Conservation (phyloP, 371 early-diverging fungal species). For the Mucor indicus region DNA sequence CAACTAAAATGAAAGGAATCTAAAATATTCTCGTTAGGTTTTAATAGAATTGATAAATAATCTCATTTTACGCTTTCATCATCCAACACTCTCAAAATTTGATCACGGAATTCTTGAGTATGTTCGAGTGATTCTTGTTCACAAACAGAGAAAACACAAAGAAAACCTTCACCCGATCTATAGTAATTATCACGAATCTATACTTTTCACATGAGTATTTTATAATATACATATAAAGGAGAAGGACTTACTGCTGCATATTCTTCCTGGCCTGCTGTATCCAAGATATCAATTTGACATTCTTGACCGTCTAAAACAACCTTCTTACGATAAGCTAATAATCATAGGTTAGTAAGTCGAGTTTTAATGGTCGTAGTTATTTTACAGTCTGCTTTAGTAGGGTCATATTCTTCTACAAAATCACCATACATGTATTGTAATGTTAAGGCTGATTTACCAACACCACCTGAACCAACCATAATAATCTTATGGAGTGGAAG, state of each 20-base stretch:
- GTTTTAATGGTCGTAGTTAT: not conserved
- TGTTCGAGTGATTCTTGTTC: slow-evolving; percentile 81
- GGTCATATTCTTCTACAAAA: slow-evolving; percentile 94
- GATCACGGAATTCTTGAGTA: slow-evolving; percentile 86
- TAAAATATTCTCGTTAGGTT: no score
- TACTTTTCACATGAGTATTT: not conserved
- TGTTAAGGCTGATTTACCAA: slow-evolving; percentile 92
- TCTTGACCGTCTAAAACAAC: slow-evolving; percentile 66
- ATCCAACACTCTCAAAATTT: slow-evolving; percentile 84
- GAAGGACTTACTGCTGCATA: slow-evolving; percentile 71
- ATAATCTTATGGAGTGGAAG: slow-evolving; percentile 85
- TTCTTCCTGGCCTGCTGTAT: slow-evolving; percentile 95
- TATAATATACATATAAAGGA: no score
- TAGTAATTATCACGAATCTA: slow-evolving; percentile 93
- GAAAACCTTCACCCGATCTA: slow-evolving; percentile 87
- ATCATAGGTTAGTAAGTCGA: not conserved
- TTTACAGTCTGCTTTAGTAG: slow-evolving; percentile 90
- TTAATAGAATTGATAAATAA: not conserved
- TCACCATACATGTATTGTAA: slow-evolving; percentile 92
- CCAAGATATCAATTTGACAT: slow-evolving; percentile 88
- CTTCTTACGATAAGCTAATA: slow-evolving; percentile 67
- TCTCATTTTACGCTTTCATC: slow-evolving; percentile 63
- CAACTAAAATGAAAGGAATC: slow-evolving; percentile 82
- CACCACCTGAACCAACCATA: slow-evolving; percentile 93
- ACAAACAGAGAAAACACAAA: slow-evolving; percentile 83